Percentiles rank a stretch among this genome's conserved stretches.
Conservation (phyloP, 2,329 filamentous ascomycete species). For the Leptographium flavum region DNA sequence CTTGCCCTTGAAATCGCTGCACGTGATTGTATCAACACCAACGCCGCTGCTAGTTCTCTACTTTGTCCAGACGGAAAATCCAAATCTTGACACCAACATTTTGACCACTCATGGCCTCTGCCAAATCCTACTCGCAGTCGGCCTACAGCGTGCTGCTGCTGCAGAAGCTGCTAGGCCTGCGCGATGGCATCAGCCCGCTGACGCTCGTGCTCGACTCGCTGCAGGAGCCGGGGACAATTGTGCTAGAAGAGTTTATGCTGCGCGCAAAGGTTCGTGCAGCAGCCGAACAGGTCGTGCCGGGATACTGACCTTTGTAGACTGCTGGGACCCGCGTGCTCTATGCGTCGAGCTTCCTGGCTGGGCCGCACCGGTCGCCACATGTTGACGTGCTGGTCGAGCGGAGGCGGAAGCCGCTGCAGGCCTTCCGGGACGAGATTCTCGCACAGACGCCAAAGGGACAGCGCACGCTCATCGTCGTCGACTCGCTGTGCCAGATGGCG, state of each 20-base stretch:
- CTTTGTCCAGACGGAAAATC: too few species aligned
- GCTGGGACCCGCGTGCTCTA: conserved; percentile 59
- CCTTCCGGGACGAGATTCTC: conserved; percentile 45
- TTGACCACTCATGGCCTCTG: conserved; percentile 12
- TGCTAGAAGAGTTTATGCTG: conserved; percentile 59
- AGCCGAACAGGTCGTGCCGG: too few species aligned
- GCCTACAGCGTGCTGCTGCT: conserved; percentile 15
- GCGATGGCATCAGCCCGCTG: conserved; percentile 23
- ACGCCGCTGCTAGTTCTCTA: too few species aligned
- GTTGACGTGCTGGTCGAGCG: conserved; percentile 56
- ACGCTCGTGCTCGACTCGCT: conserved; percentile 40
- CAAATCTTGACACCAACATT: too few species aligned
- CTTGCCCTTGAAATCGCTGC: too few species aligned
- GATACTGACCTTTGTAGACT: conserved; percentile 23
- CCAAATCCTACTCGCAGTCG: conserved; percentile 12
- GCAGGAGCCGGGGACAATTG: conserved; percentile 60
- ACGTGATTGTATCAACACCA: too few species aligned
- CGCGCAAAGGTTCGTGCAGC: conserved; percentile 50
- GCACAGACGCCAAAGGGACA: conserved; percentile 40
- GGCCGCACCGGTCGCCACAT: conserved; percentile 46
- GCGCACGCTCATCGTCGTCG: conserved; percentile 66
- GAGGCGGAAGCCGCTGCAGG: conserved; percentile 39
- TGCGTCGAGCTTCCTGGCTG: conserved; percentile 53
- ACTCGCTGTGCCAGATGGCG: conserved; percentile 58
- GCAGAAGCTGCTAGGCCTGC: conserved; percentile 15